phyloP scores from a whole-genome alignment of 306 rosid genomes.

The Citrullus amarus region DNA sequence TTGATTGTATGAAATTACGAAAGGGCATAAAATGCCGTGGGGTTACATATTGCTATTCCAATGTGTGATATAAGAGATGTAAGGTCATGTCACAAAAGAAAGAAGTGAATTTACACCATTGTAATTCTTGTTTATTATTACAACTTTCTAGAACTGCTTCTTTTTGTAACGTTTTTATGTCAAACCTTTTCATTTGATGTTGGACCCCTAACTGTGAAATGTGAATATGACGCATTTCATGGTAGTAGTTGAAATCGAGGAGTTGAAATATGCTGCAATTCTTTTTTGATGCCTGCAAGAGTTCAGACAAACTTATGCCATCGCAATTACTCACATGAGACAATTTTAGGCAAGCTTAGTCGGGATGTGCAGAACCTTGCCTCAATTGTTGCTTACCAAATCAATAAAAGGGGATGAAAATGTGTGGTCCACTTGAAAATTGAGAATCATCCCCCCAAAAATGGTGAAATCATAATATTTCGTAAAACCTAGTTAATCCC shows the following conservation, averaged over 20 bases:
- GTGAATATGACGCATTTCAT: too few species aligned
- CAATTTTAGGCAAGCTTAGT: not conserved
- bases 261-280: not conserved
- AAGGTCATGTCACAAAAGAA: too few species aligned
- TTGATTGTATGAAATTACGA: too few species aligned
- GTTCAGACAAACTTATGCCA: not conserved
- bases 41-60: too few species aligned
- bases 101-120: too few species aligned
- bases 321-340: not conserved
- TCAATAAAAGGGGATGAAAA: not conserved
- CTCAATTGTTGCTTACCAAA: not conserved
- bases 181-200: not conserved
- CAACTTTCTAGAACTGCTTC: not conserved
- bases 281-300: not conserved
- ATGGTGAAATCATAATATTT: not conserved
- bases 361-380: too few species aligned
- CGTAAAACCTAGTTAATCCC: not conserved
- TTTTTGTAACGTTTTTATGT: not conserved
- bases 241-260: not conserved
- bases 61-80: too few species aligned
- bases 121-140: too few species aligned
- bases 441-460: not conserved
- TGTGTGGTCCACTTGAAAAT: not conserved
- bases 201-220: too few species aligned
- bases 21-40: too few species aligned